phyloP scores from a whole-genome alignment of 1,284 basidiomycete species.

The Afroboletus lepidellus region DNA sequence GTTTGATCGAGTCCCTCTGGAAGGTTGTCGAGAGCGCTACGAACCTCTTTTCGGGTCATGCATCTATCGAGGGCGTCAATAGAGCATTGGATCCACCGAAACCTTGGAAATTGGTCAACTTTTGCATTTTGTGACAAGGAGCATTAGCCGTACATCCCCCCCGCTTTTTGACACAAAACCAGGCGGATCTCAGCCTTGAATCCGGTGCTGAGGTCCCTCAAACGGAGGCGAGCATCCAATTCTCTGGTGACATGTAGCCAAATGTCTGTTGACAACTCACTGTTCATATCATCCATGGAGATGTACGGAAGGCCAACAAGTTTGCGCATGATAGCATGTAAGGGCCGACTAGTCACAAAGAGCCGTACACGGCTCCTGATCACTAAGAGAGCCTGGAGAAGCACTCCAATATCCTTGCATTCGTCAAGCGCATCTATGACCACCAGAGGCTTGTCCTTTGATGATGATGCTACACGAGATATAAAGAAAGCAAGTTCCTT shows the following conservation, averaged over 20 bases:
- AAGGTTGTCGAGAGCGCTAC: neutral
- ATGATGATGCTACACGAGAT: neutral
- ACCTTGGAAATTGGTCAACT: neutral
- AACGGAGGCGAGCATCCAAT: neutral
- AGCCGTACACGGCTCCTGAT: neutral
- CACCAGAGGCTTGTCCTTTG: neutral
- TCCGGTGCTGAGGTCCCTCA: neutral
- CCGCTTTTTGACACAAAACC: neutral
- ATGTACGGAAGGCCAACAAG: neutral
- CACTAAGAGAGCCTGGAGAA: neutral
- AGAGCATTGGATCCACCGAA: neutral
- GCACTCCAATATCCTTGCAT: neutral
- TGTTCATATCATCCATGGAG: neutral
- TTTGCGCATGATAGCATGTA: neutral
- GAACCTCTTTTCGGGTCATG: neutral
- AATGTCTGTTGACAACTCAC: neutral
- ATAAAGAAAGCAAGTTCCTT: neutral
- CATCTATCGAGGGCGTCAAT: neutral
- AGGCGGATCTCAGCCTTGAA: neutral
- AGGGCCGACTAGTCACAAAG: neutral
- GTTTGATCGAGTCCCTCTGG: neutral
- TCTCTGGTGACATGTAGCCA: neutral
- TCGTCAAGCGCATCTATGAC: neutral
- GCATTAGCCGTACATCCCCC: neutral
- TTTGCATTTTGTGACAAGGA: no score